These are phyloP conservation scores for Geotrichum histeridarum DNA, from an alignment of 1,139 yeast species.

Conservation along the genomic window DNA sequence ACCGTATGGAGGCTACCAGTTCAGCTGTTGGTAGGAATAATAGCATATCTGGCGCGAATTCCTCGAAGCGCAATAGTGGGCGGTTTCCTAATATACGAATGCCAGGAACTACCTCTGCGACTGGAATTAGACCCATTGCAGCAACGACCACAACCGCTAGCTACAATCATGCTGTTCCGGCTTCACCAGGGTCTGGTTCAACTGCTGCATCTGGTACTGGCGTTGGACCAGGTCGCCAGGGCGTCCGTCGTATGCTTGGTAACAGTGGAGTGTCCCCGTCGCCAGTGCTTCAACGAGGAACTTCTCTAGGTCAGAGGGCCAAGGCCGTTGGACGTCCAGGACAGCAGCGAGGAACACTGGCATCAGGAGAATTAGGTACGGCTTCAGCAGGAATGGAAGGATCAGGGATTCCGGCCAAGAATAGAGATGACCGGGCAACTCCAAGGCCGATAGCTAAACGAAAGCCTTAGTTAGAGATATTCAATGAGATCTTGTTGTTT, in stretches of 20 bases:
- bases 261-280: background rate
- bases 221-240: constrained; percentile 4
- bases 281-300: no score
- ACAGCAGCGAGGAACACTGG: no score
- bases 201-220: background rate
- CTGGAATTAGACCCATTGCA: constrained; percentile 4
- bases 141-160: constrained; percentile 7
- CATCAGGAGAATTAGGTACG: no score
- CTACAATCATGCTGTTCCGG: constrained; percentile 4
- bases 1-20: background rate
- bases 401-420: no score
- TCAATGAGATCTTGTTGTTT: no score
- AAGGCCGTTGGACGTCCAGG: no score
- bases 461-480: no score
- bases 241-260: constrained; percentile 11
- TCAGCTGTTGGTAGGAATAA: no score
- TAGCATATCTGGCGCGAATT: background rate
- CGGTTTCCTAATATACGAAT: constrained; percentile 1
- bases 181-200: background rate
- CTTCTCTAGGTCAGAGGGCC: no score
- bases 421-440: no score
- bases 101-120: background rate
- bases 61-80: constrained; percentile 1
- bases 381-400: no score
- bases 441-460: no score